These are phyloP conservation scores for Handroanthus guayacan DNA, from an alignment of 257 asterid species.

Conservation along the genomic window DNA sequence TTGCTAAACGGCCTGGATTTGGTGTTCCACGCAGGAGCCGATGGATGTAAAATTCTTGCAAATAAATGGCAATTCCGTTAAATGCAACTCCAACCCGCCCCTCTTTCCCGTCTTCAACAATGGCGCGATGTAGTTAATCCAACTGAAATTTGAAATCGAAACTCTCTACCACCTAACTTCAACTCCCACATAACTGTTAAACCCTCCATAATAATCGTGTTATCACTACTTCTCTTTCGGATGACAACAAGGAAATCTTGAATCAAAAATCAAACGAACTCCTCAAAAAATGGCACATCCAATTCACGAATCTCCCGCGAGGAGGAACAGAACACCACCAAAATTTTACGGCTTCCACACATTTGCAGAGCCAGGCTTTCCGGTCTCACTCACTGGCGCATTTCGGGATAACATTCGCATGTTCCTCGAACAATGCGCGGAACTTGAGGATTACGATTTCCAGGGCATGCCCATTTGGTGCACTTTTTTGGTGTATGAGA, in stretches of 20 bases:
- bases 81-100: background rate
- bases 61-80: background rate
- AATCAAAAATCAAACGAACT: background rate
- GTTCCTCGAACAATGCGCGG: slow-evolving; percentile 73
- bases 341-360: slow-evolving; percentile 66
- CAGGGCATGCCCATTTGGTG: slow-evolving; percentile 74
- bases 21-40: background rate
- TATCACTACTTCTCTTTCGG: slow-evolving; percentile 25
- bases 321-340: slow-evolving; percentile 42
- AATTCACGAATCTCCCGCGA: slow-evolving; percentile 36
- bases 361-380: slow-evolving; percentile 70
- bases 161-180: slow-evolving; percentile 7
- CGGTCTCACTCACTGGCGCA: slow-evolving; percentile 52
- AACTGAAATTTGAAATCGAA: slow-evolving; percentile 42
- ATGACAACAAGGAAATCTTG: slow-evolving; percentile 28
- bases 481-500: slow-evolving; percentile 74
- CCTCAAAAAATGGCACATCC: slow-evolving; percentile 39
- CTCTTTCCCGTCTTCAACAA: background rate
- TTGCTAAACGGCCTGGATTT: background rate
- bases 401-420: slow-evolving; percentile 73
- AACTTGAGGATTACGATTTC: slow-evolving; percentile 53
- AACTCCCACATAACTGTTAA: slow-evolving; percentile 41
- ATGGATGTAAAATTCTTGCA: background rate
- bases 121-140: slow-evolving; percentile 40
- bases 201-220: slow-evolving; percentile 37